Percentiles rank a stretch among this genome's conserved stretches.
Conservation (phyloP, 148 eudicot genomes). For the Silene uniflora region DNA sequence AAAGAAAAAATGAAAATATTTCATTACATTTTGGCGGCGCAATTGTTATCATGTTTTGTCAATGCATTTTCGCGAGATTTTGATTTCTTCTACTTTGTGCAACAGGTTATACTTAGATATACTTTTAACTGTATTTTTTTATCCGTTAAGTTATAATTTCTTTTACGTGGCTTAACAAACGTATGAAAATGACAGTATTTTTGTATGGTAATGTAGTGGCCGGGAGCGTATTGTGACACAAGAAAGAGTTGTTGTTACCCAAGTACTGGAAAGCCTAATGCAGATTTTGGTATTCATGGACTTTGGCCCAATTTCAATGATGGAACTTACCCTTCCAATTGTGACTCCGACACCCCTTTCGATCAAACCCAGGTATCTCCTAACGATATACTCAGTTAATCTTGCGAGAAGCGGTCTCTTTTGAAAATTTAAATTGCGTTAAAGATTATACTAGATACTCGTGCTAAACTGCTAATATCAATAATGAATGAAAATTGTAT, state of each 20-base stretch:
- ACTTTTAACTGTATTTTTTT: neutral
- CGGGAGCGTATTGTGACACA: constrained; percentile 64
- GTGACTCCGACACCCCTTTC: constrained; percentile 38
- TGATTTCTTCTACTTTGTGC: constrained; percentile 62
- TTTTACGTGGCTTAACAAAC: too few species aligned
- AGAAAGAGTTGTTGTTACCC: constrained; percentile 56
- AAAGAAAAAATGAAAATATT: constrained; percentile 13
- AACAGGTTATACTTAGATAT: constrained; percentile 33
- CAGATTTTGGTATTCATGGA: constrained; percentile 73
- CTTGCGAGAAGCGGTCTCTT: neutral
- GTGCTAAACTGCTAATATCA: too few species aligned
- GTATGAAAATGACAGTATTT: too few species aligned
- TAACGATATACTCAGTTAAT: too few species aligned
- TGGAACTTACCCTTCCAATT: constrained; percentile 57
- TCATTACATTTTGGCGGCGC: constrained; percentile 26
- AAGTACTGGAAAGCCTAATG: constrained; percentile 48
- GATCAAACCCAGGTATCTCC: constrained; percentile 41
- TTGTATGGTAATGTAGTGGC: constrained; percentile 48
- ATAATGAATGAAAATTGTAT: too few species aligned
- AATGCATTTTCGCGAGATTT: constrained; percentile 31
- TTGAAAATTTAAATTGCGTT: too few species aligned
- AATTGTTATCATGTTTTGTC: constrained; percentile 16
- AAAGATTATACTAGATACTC: too few species aligned
- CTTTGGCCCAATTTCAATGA: constrained; percentile 67
- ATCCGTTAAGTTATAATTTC: too few species aligned